These are phyloP conservation scores for Cryptococcus neoformans DNA, from an alignment of 1,284 basidiomycete species.

Conservation along the genomic window DNA sequence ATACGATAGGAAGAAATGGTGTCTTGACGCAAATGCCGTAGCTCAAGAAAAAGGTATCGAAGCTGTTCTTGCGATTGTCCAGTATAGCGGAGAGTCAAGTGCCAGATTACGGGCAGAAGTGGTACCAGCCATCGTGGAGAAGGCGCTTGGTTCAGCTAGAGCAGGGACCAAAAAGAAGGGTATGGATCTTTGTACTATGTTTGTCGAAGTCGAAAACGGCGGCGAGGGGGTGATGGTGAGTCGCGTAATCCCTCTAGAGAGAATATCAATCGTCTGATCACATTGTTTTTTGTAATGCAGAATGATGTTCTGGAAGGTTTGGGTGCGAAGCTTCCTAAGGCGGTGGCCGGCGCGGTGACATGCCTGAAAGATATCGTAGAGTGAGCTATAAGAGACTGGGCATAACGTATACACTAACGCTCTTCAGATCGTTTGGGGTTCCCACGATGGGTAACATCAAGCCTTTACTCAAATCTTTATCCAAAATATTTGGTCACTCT, in stretches of 20 bases:
- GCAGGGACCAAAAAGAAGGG: constrained; percentile 90
- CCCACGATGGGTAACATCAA: constrained; percentile 70
- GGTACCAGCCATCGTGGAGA: constrained; percentile 88
- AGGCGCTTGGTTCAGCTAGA: constrained; percentile 87
- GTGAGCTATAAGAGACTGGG: constrained; percentile 46
- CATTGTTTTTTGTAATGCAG: constrained; percentile 50
- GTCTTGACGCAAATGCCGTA: constrained; percentile 88
- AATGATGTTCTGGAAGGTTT: constrained; percentile 79
- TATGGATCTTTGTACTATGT: constrained; percentile 80
- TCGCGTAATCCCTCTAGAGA: constrained; percentile 22
- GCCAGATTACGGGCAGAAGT: constrained; percentile 72
- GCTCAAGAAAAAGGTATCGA: constrained; percentile 97
- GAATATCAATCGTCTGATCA: not conserved
- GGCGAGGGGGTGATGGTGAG: constrained; percentile 84
- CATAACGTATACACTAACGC: not conserved
- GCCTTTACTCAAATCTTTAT: constrained; percentile 77
- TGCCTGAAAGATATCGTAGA: constrained; percentile 76
- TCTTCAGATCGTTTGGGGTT: constrained; percentile 73
- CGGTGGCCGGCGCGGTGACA: constrained; percentile 75
- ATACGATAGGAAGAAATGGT: constrained; percentile 71
- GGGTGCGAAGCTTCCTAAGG: constrained; percentile 90
- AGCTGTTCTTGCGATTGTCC: constrained; percentile 77
- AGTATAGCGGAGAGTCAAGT: constrained; percentile 84
- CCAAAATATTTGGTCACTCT: constrained; percentile 91
- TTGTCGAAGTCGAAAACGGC: constrained; percentile 89